Evolutionary conservation across 148 eudicot species (phyloP).

Genomic region (Pouteria glomerata): DNA sequence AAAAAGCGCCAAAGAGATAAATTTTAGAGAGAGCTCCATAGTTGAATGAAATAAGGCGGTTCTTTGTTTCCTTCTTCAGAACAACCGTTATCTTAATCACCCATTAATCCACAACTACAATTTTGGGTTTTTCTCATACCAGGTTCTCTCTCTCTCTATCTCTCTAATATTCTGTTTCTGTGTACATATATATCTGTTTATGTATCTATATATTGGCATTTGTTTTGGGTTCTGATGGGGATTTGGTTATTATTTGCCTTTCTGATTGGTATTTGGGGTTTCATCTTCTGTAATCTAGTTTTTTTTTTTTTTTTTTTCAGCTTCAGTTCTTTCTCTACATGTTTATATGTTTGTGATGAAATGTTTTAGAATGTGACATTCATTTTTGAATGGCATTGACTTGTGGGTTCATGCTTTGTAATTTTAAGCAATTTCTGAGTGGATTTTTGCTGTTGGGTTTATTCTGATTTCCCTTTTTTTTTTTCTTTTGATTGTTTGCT

Average conservation of each 20-base stretch:
- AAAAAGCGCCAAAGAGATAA: background rate
- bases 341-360: no score
- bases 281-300: no score
- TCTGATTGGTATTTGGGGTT: no score
- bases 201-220: background rate
- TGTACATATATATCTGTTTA: background rate
- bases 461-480: no score
- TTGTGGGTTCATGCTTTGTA: no score
- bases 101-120: constrained; percentile 15
- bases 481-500: background rate
- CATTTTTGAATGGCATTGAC: no score
- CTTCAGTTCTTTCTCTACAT: no score
- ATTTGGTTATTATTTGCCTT: no score
- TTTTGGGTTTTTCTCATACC: constrained; percentile 9
- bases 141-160: background rate
- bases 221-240: background rate
- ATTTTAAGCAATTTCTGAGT: no score
- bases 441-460: no score
- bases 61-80: constrained; percentile 12
- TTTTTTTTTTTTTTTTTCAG: no score
- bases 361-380: no score
- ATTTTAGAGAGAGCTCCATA: background rate
- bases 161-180: background rate
- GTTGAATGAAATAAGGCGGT: background rate
- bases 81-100: constrained; percentile 17